These are phyloP conservation scores for Diplodia mutila DNA, from an alignment of 2,329 filamentous ascomycete genomes.

Conservation along the genomic window DNA sequence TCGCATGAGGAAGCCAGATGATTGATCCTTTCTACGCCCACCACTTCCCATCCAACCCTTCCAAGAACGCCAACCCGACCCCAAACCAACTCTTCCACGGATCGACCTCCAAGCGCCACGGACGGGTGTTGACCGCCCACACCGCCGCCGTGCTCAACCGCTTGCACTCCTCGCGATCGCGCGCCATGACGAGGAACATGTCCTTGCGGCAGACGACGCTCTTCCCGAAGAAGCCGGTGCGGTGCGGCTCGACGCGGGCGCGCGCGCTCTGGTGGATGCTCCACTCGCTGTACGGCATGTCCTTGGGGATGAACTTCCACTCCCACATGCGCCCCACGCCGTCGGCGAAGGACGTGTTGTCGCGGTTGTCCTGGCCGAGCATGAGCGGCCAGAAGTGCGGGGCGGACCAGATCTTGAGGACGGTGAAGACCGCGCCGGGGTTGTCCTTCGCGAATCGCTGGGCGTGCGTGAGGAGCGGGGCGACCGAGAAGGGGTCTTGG, in stretches of 20 bases:
- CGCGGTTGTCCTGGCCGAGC: constrained; percentile 45
- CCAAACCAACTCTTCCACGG: constrained; percentile 57
- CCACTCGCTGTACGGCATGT: constrained; percentile 50
- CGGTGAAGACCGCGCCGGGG: constrained; percentile 45
- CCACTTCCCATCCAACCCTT: constrained; percentile 48
- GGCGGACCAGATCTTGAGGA: constrained; percentile 53
- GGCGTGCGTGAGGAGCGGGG: constrained; percentile 40
- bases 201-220: constrained; percentile 47
- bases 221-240: constrained; percentile 32
- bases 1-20: too few species aligned
- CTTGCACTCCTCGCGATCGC: constrained; percentile 47
- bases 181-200: constrained; percentile 52
- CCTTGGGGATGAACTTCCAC: constrained; percentile 55
- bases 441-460: constrained; percentile 36
- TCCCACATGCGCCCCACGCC: constrained; percentile 49
- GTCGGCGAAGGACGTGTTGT: constrained; percentile 47
- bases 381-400: constrained; percentile 56
- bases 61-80: constrained; percentile 51
- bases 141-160: constrained; percentile 46
- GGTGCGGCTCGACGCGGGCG: constrained; percentile 37
- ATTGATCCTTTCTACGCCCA: constrained; percentile 27
- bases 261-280: constrained; percentile 48
- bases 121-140: constrained; percentile 53
- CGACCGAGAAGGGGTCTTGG: constrained; percentile 40
- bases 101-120: constrained; percentile 57